phyloP scores from a whole-genome alignment of 164 flowering plant genomes.

The Buxus sempervirens region DNA sequence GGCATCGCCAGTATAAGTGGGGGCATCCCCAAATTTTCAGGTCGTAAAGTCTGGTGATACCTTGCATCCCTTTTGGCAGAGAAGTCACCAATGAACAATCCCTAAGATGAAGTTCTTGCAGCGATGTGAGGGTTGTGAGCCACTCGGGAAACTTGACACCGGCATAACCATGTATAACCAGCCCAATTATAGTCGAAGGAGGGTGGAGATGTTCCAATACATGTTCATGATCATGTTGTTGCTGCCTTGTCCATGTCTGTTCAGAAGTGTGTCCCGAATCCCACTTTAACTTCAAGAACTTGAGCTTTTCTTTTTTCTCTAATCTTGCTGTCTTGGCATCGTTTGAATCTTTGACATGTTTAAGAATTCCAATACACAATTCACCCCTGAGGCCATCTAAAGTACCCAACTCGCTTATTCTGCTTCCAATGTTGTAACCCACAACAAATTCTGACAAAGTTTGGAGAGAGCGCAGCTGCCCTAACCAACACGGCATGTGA shows the following conservation, averaged over 20 bases:
- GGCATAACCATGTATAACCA: no score
- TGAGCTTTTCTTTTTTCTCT: not conserved
- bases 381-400: slow-evolving; percentile 3
- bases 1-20: no score
- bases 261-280: no score
- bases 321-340: slow-evolving; percentile 3
- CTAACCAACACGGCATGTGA: not conserved
- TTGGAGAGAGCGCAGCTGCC: not conserved
- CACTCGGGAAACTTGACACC: no score
- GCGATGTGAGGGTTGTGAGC: no score
- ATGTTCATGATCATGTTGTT: not conserved
- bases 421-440: not conserved
- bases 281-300: not conserved
- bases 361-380: not conserved
- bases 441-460: not conserved
- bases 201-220: slow-evolving; percentile 22
- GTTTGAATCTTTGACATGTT: not conserved
- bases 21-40: no score
- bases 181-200: slow-evolving; percentile 11
- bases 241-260: no score
- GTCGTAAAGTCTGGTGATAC: no score
- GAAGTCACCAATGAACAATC: no score
- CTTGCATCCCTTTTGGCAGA: no score
- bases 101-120: no score
- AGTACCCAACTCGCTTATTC: not conserved